These are phyloP conservation scores for Botrytis tulipae DNA, from an alignment of 2,329 filamentous ascomycete species.

Conservation along the genomic window DNA sequence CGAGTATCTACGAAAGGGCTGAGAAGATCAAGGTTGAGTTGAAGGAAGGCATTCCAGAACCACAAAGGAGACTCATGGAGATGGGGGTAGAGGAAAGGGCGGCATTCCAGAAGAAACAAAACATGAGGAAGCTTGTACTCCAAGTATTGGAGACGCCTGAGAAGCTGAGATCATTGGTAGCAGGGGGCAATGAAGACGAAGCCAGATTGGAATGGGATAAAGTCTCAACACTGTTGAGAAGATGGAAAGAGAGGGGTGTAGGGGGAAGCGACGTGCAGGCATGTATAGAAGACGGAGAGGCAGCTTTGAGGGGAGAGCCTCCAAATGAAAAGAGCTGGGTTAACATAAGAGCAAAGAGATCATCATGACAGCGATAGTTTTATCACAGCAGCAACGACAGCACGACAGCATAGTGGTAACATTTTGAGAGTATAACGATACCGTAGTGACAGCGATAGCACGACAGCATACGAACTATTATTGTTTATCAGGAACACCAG, in stretches of 20 bases:
- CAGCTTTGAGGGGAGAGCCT: conserved; percentile 35
- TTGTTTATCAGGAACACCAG: not conserved
- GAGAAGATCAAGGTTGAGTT: conserved; percentile 34
- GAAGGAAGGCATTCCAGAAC: conserved; percentile 31
- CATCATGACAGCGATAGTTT: conserved; percentile 22
- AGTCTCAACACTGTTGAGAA: conserved; percentile 31
- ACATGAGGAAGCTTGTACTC: conserved; percentile 28
- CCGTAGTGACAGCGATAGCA: not conserved
- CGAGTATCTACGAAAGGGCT: conserved; percentile 61
- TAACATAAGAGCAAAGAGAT: conserved; percentile 25
- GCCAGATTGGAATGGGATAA: conserved; percentile 50
- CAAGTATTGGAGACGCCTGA: conserved; percentile 34
- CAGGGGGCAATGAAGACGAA: conserved; percentile 59
- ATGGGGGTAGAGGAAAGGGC: conserved; percentile 54
- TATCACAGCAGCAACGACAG: not conserved
- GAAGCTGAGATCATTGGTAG: conserved; percentile 56
- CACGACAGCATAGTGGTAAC: not conserved
- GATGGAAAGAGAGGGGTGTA: conserved; percentile 38
- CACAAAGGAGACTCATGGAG: conserved; percentile 59
- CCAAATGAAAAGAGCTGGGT: conserved; percentile 31
- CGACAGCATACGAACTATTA: not conserved
- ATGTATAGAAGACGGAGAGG: conserved; percentile 40
- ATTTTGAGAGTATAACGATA: not conserved
- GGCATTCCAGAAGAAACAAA: conserved; percentile 23
- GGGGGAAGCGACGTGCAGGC: conserved; percentile 37